Conservation (phyloP, 202 grass and related monocot species). For the Carex sylvatica region DNA sequence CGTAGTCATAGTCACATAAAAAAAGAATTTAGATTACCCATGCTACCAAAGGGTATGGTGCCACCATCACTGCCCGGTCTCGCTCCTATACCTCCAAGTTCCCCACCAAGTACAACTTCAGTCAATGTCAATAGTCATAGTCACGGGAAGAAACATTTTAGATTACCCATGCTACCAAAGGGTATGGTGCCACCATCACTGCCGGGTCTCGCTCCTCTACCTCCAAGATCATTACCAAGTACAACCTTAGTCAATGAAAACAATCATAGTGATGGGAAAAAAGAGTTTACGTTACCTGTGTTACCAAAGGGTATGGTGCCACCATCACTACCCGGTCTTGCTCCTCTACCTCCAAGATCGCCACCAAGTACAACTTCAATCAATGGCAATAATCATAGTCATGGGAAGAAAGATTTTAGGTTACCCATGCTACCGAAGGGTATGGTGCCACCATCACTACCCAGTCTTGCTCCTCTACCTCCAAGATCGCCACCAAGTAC, state of each 20-base stretch:
- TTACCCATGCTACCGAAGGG: too few relatives aligned
- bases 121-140: neutral
- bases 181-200: neutral
- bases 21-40: too few relatives aligned
- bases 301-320: neutral
- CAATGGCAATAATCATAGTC: too few relatives aligned
- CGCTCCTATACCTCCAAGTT: neutral
- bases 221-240: neutral
- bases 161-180: neutral
- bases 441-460: too few relatives aligned
- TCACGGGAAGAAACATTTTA: neutral
- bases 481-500: too few relatives aligned
- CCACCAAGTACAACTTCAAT: too few relatives aligned
- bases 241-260: too few relatives aligned
- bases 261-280: neutral
- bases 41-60: neutral
- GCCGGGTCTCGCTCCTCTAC: neutral
- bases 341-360: too few relatives aligned
- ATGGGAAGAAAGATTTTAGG: too few relatives aligned
- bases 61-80: neutral
- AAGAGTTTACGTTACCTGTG: neutral
- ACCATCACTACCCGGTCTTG: neutral
- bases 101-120: too few relatives aligned
- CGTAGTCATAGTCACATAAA: too few relatives aligned
- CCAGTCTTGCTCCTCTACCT: too few relatives aligned